These are phyloP conservation scores for Lipomyces sp. DNA, from an alignment of 805 yeast species.

Conservation along the genomic window DNA sequence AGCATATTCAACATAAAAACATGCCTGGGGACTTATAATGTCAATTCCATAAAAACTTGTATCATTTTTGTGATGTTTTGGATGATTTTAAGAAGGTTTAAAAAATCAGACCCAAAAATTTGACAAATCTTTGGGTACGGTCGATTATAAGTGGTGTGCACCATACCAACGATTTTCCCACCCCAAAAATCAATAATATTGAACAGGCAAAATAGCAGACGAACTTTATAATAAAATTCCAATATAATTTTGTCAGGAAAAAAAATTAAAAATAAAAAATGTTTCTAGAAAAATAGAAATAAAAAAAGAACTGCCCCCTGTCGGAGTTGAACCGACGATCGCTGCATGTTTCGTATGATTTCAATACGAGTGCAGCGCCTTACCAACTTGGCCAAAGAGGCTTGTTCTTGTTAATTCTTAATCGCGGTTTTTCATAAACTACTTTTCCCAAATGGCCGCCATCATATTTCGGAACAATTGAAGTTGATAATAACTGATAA, in stretches of 20 bases:
- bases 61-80: neutral
- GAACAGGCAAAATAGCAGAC: too few relatives aligned
- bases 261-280: slow-evolving; percentile 2
- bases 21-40: too few relatives aligned
- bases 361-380: slow-evolving; percentile 30
- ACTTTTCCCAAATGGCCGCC: neutral
- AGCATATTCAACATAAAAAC: too few relatives aligned
- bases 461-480: too few relatives aligned
- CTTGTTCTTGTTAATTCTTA: neutral
- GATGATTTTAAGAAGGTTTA: too few relatives aligned
- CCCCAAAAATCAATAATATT: too few relatives aligned
- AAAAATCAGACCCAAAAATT: too few relatives aligned
- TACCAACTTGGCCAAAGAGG: slow-evolving; percentile 32
- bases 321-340: slow-evolving; percentile 32
- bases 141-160: too few relatives aligned
- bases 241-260: neutral
- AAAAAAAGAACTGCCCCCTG: slow-evolving; percentile 24
- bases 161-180: too few relatives aligned
- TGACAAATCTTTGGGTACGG: too few relatives aligned
- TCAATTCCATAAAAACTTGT: neutral
- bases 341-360: slow-evolving; percentile 18
- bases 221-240: too few relatives aligned
- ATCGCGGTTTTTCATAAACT: neutral
- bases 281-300: slow-evolving; percentile 1
- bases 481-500: too few relatives aligned